phyloP scores from a whole-genome alignment of 805 yeast genomes.

The Lachancea cidri region DNA sequence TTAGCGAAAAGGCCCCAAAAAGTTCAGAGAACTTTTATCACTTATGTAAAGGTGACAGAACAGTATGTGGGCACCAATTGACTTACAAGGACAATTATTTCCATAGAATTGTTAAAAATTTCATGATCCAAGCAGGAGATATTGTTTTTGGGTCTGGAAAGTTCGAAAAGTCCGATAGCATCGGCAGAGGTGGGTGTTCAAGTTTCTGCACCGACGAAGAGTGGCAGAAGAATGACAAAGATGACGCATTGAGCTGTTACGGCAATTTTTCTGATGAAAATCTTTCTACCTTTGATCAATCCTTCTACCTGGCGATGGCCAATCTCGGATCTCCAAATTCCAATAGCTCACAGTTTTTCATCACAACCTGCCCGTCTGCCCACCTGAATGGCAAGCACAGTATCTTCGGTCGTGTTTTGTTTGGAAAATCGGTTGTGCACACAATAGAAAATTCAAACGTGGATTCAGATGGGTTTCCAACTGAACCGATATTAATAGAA shows the following conservation, averaged over 20 bases:
- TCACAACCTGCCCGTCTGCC: slow-evolving; percentile 61
- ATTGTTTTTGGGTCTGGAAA: slow-evolving; percentile 36
- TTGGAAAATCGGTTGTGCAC: slow-evolving; percentile 66
- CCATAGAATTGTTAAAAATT: slow-evolving; percentile 62
- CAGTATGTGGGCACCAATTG: slow-evolving; percentile 23
- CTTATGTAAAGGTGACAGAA: slow-evolving; percentile 38
- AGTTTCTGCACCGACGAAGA: slow-evolving; percentile 32
- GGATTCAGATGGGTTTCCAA: slow-evolving; percentile 41
- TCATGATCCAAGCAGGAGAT: slow-evolving; percentile 70
- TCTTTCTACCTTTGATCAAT: slow-evolving; percentile 36
- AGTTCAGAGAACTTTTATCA: slow-evolving; percentile 47
- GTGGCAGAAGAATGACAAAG: slow-evolving; percentile 7
- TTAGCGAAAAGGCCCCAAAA: slow-evolving; percentile 47
- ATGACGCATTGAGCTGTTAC: slow-evolving; percentile 24
- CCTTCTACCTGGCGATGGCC: slow-evolving; percentile 59
- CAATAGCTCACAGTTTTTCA: slow-evolving; percentile 66
- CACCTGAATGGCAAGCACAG: slow-evolving; percentile 75
- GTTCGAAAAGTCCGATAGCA: slow-evolving; percentile 20
- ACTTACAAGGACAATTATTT: slow-evolving; percentile 44
- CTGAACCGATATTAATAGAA: slow-evolving; percentile 41
- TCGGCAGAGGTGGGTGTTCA: slow-evolving; percentile 45
- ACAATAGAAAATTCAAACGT: slow-evolving; percentile 51
- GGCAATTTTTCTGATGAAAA: slow-evolving; percentile 58
- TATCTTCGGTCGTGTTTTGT: slow-evolving; percentile 65
- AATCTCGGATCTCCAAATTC: slow-evolving; percentile 44